Percentiles rank a stretch among this genome's conserved stretches.
Evolutionary conservation across 345 rosid species (phyloP).

Genomic region (Euphorbia peplus): DNA sequence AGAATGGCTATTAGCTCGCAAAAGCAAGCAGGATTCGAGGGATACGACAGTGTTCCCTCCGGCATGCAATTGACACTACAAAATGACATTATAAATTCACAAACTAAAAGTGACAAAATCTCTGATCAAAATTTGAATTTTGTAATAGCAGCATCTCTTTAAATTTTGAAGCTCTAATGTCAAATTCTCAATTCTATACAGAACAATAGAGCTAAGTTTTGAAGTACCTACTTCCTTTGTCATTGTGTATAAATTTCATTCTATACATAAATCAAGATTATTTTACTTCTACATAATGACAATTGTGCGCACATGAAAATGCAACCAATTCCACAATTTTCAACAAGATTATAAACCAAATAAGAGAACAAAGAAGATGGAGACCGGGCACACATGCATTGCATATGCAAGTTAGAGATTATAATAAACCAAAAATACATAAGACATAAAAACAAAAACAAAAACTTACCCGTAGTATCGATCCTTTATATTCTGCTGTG

Average conservation of each 20-base stretch:
- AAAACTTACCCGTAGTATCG: constrained; percentile 86
- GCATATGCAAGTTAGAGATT: too few species aligned
- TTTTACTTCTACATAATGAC: too few species aligned
- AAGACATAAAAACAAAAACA: too few species aligned
- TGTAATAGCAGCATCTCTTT: not conserved
- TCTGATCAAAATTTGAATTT: not conserved
- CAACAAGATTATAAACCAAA: not conserved
- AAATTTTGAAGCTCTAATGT: not conserved
- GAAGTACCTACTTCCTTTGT: not conserved
- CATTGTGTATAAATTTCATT: not conserved
- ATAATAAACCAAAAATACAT: too few species aligned
- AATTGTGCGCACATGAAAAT: not conserved
- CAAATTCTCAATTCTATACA: not conserved
- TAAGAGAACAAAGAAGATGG: not conserved
- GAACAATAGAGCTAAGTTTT: not conserved
- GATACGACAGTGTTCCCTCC: not conserved
- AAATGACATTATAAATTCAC: not conserved
- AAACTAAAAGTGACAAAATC: not conserved
- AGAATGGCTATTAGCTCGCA: not conserved
- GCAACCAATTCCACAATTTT: too few species aligned
- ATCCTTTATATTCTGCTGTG: constrained; percentile 94
- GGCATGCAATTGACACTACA: not conserved
- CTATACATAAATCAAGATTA: not conserved
- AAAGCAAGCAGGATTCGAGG: not conserved
- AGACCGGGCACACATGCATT: not conserved